Percentiles rank a stretch among this genome's conserved stretches.
These are phyloP conservation scores for Tausonia pullulans DNA, from an alignment of 1,284 basidiomycete species.

Conservation along the genomic window DNA sequence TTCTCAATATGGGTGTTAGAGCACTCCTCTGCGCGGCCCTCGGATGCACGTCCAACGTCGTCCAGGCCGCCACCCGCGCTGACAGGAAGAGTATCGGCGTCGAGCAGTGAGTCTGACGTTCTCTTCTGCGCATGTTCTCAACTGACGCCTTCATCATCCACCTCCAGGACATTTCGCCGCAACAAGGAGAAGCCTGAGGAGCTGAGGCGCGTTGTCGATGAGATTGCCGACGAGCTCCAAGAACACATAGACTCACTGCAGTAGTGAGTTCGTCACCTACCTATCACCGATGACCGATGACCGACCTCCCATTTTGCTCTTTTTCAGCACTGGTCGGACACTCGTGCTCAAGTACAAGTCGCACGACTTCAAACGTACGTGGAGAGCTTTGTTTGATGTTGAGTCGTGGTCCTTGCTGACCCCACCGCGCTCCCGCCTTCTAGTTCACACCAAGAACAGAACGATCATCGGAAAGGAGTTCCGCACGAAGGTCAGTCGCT, in stretches of 20 bases:
- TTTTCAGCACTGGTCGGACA: constrained; percentile 30
- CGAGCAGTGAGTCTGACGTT: constrained; percentile 50
- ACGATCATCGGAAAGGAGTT: constrained; percentile 59
- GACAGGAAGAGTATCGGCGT: constrained; percentile 81
- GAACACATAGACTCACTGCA: constrained; percentile 52
- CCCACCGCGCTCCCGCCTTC: no score
- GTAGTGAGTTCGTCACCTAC: constrained; percentile 12
- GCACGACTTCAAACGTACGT: constrained; percentile 9
- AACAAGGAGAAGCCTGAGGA: no score
- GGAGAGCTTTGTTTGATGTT: no score
- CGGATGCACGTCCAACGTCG: constrained; percentile 71
- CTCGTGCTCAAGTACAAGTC: constrained; percentile 35
- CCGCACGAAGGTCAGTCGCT: constrained; percentile 40
- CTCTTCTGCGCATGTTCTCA: constrained; percentile 43
- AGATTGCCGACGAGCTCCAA: constrained; percentile 60
- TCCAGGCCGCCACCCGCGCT: constrained; percentile 60
- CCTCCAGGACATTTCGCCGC: constrained; percentile 46
- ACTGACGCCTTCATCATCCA: constrained; percentile 57
- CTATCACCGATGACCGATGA: background rate
- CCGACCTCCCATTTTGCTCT: constrained; percentile 15
- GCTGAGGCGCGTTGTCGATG: no score
- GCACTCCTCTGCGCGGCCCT: constrained; percentile 51
- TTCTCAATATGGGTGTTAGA: constrained; percentile 70
- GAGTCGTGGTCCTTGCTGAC: no score
- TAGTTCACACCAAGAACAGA: constrained; percentile 70